phyloP scores from a whole-genome alignment of 1,139 yeast species.

The Lizanozyma gosingica region DNA sequence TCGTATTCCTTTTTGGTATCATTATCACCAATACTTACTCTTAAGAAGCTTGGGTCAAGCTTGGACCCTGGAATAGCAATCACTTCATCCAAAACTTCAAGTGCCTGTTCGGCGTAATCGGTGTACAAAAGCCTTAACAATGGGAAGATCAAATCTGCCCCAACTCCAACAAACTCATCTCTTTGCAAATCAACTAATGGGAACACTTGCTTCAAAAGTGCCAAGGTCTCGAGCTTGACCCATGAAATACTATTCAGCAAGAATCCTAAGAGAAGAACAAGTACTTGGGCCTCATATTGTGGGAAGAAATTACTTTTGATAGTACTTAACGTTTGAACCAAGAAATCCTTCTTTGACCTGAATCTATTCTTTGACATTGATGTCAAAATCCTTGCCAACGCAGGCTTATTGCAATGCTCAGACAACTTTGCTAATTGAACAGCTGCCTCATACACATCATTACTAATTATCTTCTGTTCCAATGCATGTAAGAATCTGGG shows the following conservation, averaged over 20 bases:
- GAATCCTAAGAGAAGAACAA: conserved; percentile 70
- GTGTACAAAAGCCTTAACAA: conserved; percentile 73
- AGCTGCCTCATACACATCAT: conserved; percentile 54
- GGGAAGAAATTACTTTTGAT: conserved; percentile 66
- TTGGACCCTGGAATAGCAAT: conserved; percentile 82
- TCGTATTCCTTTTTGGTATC: conserved; percentile 75
- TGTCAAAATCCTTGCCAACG: conserved; percentile 62
- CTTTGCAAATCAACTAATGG: conserved; percentile 70
- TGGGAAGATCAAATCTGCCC: conserved; percentile 93
- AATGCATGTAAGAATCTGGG: conserved; percentile 82
- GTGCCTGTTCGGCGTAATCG: conserved; percentile 79
- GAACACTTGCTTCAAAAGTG: conserved; percentile 60
- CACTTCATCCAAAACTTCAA: conserved; percentile 84
- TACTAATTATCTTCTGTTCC: conserved; percentile 42
- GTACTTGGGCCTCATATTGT: conserved; percentile 60
- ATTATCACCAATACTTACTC: conserved; percentile 85
- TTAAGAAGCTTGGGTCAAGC: conserved; percentile 80
- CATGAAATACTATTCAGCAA: conserved; percentile 68
- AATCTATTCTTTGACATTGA: conserved; percentile 74
- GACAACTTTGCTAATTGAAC: conserved; percentile 53
- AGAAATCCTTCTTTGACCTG: conserved; percentile 80
- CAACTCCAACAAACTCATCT: conserved; percentile 80
- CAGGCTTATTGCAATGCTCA: conserved; percentile 43
- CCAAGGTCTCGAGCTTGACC: conserved; percentile 77
- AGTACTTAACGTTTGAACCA: conserved; percentile 69